Base-by-base conservation (phyloP, 2,329 filamentous ascomycete species). In the Fusarium coicis region DNA sequence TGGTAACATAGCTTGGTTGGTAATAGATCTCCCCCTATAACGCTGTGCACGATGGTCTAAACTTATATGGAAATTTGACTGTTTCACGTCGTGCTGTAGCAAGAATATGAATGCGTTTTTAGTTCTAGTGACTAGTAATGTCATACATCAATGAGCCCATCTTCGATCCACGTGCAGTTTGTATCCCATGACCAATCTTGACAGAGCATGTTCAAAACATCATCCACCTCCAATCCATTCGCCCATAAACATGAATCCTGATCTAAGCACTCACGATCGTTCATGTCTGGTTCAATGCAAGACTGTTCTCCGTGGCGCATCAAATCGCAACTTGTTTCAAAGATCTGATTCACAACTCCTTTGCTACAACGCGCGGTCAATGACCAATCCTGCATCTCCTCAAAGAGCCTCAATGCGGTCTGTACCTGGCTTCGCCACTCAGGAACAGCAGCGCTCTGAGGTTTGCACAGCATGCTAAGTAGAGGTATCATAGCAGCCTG, bases 401-500 rank as follows among this genome's bases (percentile, higher is more conserved):
- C 36, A 19, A 63, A 61, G 11, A 63, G 55, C 23, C 6, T 14
- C 11, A 63, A 37, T 2, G 34, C 19, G 10, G 7, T 30, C 3
- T 50, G 55, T 6, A 63, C 28, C 34, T 63, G 60, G 1, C 3
- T 5, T 5, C 46, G 34, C 60, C 60, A 63, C 10, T 61, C 55
- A 26, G 21, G 10, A n/a, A 61, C 6, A 10, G 10, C 19, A 12
- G 23, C 16, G 4, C 32, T 63, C 18, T 61, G 55, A 12, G 61
- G 43, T 14, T 50, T 57, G 55, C 61, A 61, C 1, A 63, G 14
- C 43, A 63, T 37, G 26, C 61, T 63, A 10, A 63, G 26, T 1
- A 63, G 36, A 1, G 61, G 61, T 28, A 61, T 63, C 61, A 63
- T 63, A 12, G 26, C 19, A 15, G 61, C 61, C 28, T 63, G 61